Percentiles rank a stretch among this genome's conserved stretches.
Conservation (phyloP, 140 eudicot species). For the Cichorium intybus region DNA sequence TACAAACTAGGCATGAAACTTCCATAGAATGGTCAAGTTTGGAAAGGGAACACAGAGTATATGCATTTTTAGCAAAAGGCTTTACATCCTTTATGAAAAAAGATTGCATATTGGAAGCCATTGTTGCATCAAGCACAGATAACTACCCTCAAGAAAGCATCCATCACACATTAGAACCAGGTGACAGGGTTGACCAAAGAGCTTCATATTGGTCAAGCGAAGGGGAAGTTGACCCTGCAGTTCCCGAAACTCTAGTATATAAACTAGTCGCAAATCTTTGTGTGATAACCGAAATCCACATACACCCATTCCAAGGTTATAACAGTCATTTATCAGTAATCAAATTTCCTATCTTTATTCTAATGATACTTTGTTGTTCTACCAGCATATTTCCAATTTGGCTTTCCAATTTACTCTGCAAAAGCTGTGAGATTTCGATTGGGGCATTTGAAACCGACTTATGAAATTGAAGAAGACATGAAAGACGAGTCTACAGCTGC, state of each 20-base stretch:
- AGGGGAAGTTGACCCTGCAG: conserved; percentile 54
- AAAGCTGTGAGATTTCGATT: conserved; percentile 72
- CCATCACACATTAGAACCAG: conserved; percentile 62
- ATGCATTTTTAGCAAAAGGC: conserved; percentile 55
- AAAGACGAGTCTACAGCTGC: conserved; percentile 36
- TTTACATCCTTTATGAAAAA: conserved; percentile 39
- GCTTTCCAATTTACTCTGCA: conserved; percentile 81
- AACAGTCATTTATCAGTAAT: conserved; percentile 8
- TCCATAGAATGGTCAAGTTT: conserved; percentile 36
- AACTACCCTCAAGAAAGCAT: conserved; percentile 80
- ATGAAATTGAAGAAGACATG: conserved; percentile 25
- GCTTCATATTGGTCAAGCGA: conserved; percentile 95
- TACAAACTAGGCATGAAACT: conserved; percentile 21
- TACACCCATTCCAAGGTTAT: conserved; percentile 89
- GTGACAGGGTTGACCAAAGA: conserved; percentile 57
- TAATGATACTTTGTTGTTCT: conserved; percentile 18
- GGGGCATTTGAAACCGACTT: conserved; percentile 45
- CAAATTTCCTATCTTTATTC: neutral
- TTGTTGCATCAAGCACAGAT: conserved; percentile 86
- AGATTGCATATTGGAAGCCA: conserved; percentile 62
- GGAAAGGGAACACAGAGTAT: conserved; percentile 56
- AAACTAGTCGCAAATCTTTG: conserved; percentile 56
- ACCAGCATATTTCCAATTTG: conserved; percentile 77
- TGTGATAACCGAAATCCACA: conserved; percentile 68
- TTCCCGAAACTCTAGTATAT: conserved; percentile 69